Conservation (phyloP, 2,329 filamentous ascomycete genomes). For the Aureobasidium sp. region DNA sequence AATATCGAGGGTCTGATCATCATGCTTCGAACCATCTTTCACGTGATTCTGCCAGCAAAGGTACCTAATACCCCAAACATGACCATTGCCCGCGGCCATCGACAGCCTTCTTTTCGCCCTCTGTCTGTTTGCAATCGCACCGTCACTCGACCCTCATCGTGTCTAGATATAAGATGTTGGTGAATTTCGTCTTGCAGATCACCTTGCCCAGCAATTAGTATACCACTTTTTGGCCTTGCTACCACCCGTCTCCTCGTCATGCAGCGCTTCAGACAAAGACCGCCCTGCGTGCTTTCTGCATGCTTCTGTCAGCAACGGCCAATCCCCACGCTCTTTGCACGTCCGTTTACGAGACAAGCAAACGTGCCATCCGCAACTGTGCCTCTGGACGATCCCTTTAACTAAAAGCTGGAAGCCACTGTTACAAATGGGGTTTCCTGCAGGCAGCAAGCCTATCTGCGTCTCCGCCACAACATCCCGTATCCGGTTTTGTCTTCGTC, state of each 20-base stretch:
- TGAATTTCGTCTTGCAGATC: neutral
- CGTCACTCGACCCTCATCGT: neutral
- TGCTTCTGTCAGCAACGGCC: neutral
- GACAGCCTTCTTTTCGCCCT: neutral
- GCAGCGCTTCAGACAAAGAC: slow-evolving; percentile 1
- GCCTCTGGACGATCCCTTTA: neutral
- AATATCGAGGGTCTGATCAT: too few relatives aligned
- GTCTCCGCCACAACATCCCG: neutral
- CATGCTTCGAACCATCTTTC: neutral
- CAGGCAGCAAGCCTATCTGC: slow-evolving; percentile 10
- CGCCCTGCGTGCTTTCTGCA: neutral
- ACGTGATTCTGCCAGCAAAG: neutral
- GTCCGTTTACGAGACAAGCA: neutral
- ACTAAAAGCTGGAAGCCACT: neutral
- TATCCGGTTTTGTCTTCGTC: neutral
- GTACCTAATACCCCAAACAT: neutral
- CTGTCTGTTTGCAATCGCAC: neutral
- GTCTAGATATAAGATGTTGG: neutral
- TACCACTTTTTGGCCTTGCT: neutral
- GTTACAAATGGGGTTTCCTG: neutral
- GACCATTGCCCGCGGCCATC: neutral
- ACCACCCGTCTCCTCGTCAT: neutral
- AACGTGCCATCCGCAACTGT: neutral
- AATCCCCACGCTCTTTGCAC: neutral
- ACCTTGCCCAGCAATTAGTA: neutral